These are phyloP conservation scores for Vanderwaltozyma verrucispora DNA, from an alignment of 805 yeast genomes.

Conservation along the genomic window DNA sequence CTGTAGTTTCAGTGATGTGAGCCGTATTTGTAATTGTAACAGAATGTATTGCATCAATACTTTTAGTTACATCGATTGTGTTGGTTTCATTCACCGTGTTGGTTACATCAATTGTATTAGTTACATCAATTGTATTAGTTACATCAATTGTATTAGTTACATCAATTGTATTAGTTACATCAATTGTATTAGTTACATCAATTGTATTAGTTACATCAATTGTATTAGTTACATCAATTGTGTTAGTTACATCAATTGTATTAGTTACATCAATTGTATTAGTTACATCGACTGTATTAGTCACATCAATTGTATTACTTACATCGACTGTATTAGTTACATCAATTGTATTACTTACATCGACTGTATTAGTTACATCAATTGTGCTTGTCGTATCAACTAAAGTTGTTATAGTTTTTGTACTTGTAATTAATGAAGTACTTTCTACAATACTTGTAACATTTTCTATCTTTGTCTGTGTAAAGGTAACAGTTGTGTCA, in stretches of 20 bases:
- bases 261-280: neutral
- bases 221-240: neutral
- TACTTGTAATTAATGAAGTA: neutral
- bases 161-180: neutral
- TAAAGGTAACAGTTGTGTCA: too few species aligned
- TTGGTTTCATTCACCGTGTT: neutral
- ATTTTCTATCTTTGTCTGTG: neutral
- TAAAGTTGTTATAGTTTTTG: neutral
- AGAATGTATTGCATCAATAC: neutral
- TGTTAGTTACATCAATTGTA: neutral
- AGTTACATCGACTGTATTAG: neutral
- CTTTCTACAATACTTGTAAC: neutral
- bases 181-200: neutral
- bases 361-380: neutral
- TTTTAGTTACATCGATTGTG: neutral
- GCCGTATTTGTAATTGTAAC: neutral
- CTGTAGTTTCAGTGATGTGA: neutral
- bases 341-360: neutral
- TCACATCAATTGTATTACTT: neutral
- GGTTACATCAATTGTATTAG: neutral
- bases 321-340: neutral
- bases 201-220: neutral
- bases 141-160: neutral
- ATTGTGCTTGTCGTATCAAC: neutral
- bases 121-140: neutral